phyloP scores from a whole-genome alignment of 2,329 filamentous ascomycete species.

The Leptographium radiaticola region DNA sequence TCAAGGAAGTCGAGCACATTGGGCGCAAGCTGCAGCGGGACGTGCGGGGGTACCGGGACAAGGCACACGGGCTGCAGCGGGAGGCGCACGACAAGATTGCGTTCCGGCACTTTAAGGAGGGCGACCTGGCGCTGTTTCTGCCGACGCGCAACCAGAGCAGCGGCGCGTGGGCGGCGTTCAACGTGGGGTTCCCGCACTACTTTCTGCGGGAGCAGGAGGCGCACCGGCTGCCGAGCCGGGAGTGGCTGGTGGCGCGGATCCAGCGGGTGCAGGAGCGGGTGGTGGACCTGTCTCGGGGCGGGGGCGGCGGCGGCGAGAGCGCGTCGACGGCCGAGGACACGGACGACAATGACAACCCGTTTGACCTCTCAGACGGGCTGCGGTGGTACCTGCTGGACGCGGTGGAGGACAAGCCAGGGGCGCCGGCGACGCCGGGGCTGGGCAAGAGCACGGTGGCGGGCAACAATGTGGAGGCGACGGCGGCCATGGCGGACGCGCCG shows the following conservation, averaged over 20 bases:
- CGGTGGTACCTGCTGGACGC: constrained; percentile 96
- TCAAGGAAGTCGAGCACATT: constrained; percentile 87
- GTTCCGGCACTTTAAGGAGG: constrained; percentile 90
- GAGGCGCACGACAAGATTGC: constrained; percentile 95
- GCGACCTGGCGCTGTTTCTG: constrained; percentile 84
- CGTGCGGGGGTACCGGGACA: constrained; percentile 73
- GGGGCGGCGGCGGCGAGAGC: constrained; percentile 24
- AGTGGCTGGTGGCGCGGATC: constrained; percentile 96
- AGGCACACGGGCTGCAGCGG: constrained; percentile 64
- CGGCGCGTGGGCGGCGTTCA: constrained; percentile 95
- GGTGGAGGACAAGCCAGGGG: constrained; percentile 79
- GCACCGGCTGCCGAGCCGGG: constrained; percentile 70
- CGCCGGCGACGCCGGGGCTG: constrained; percentile 82
- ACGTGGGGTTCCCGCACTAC: constrained; percentile 92
- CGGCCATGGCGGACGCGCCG: constrained; percentile 40
- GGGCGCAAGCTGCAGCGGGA: constrained; percentile 91
- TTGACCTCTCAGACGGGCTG: constrained; percentile 86
- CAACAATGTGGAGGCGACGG: constrained; percentile 75
- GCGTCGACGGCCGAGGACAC: constrained; percentile 22
- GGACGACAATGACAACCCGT: constrained; percentile 72
- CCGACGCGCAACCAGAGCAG: constrained; percentile 90
- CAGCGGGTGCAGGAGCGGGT: constrained; percentile 83
- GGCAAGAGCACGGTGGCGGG: constrained; percentile 86
- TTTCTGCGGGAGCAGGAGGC: constrained; percentile 88
- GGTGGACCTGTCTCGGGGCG: constrained; percentile 76